Evolutionary conservation across 1,284 basidiomycete species (phyloP), one percentile per base, ranked within the genome.

Genomic region (Entoloma clypeatum): DNA sequence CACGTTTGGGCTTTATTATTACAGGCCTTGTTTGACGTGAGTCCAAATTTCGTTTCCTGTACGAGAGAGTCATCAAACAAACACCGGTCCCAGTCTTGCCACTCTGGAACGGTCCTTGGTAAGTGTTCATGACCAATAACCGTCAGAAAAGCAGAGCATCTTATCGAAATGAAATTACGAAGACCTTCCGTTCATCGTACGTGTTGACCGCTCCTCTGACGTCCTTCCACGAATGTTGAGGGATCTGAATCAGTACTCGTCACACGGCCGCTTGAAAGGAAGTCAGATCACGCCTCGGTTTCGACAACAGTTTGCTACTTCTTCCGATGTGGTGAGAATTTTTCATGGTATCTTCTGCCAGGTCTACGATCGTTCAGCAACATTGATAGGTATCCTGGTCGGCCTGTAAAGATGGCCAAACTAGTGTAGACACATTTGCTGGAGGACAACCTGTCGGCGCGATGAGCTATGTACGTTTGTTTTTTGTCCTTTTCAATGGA

Each of bases 391-490:
- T 82, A 41, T 76, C 74, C 1, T 86, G 79, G 64, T 78, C 81
- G 16, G 87, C 83, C 5, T 92, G 89, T 60, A 78, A 82, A 54
- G 89, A 92, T 56, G 77, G 75, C 28, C 82, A 91, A 61, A 90
- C 81, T 1, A 85, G 75, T 49, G 72, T 72, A 0, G 77, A 79
- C 49, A 77, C 75, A 2, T 70, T 72, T 35, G 57, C 64, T 7
- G 65, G 64, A 19, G 74, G 72, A 9, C 61, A 69, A 4, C 72
- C 77, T 0, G 74, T 79, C 7, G 89, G 89, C 3, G 86, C 86
- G 3, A 89, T 88, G 82, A 79, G 77, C 54, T 68, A 77, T 58
- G 79, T 79, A 53, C 46, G 71, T 57, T 16, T 18, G 27, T 25
- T 24, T 39, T 27, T 18, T 13, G 31, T 16, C 14, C 1, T 22